Conservation (phyloP, 202 grass and related monocot species). For the Setaria italica region DNA sequence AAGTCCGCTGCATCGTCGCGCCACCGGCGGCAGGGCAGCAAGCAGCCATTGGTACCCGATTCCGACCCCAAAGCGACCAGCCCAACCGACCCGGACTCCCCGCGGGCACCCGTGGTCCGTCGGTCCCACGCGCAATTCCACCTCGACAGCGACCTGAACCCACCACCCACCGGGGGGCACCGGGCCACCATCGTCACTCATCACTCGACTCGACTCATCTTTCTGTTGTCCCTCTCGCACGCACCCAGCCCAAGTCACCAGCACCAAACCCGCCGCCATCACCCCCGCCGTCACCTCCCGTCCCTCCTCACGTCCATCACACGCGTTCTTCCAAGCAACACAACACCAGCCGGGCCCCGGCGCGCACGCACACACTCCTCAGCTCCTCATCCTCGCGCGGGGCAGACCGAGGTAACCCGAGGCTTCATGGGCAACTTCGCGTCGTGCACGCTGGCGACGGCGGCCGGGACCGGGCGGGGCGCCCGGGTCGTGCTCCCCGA, state of each 20-base stretch:
- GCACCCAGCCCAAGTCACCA: too few relatives aligned
- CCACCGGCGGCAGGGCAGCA: background rate
- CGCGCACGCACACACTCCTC: background rate
- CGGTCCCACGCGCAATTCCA: conserved; percentile 55
- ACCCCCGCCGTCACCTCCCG: background rate
- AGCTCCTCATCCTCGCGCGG: background rate
- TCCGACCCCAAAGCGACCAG: background rate
- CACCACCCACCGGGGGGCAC: background rate
- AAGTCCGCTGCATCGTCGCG: background rate
- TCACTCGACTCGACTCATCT: background rate
- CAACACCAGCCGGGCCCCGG: background rate
- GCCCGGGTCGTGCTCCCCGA: conserved; percentile 73
- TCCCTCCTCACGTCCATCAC: conserved; percentile 20
- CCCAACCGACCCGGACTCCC: background rate
- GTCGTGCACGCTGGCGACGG: conserved; percentile 62
- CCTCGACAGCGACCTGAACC: background rate
- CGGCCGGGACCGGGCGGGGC: conserved; percentile 11
- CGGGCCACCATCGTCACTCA: conserved; percentile 16
- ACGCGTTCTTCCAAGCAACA: conserved; percentile 41
- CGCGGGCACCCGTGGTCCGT: conserved; percentile 8
- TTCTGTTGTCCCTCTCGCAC: background rate
- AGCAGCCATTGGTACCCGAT: background rate
- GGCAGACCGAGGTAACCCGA: too few relatives aligned
- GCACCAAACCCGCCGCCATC: background rate
- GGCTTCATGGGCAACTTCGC: conserved; percentile 78